Evolutionary conservation across 2,329 filamentous ascomycete genomes (phyloP).

Genomic region (Trichoderma koningiopsis): DNA sequence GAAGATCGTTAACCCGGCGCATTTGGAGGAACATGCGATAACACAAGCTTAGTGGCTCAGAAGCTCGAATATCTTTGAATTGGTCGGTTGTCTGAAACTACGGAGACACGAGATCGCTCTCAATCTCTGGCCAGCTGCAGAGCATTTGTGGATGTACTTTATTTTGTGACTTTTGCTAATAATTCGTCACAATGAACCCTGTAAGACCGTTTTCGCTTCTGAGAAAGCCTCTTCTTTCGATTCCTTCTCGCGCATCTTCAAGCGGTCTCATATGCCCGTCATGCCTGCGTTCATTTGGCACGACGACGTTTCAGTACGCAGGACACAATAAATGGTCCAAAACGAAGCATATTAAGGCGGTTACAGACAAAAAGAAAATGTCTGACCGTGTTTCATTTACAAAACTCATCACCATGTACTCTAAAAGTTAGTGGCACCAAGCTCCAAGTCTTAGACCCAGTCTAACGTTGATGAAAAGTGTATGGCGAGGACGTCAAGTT

Average conservation of each 20-base stretch:
- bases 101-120: neutral
- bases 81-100: neutral
- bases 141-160: neutral
- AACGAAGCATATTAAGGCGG: conserved; percentile 92
- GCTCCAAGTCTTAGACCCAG: neutral
- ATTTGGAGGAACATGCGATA: conserved; percentile 25
- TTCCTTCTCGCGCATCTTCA: neutral
- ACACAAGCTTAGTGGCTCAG: neutral
- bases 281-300: conserved; percentile 53
- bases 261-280: conserved; percentile 44
- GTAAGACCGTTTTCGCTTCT: conserved; percentile 6
- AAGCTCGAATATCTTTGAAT: neutral
- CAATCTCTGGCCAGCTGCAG: neutral
- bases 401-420: conserved; percentile 72
- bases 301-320: conserved; percentile 51
- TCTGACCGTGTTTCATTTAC: conserved; percentile 67
- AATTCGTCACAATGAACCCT: neutral
- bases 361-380: conserved; percentile 79
- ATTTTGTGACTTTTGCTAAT: neutral
- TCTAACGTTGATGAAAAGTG: conserved; percentile 49
- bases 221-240: neutral
- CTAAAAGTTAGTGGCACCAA: conserved; percentile 60
- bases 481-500: conserved; percentile 71
- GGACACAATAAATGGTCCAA: conserved; percentile 96
- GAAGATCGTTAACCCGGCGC: conserved; percentile 40